These are phyloP conservation scores for Mycogone perniciosa DNA, from an alignment of 2,329 filamentous ascomycete species.

Conservation along the genomic window DNA sequence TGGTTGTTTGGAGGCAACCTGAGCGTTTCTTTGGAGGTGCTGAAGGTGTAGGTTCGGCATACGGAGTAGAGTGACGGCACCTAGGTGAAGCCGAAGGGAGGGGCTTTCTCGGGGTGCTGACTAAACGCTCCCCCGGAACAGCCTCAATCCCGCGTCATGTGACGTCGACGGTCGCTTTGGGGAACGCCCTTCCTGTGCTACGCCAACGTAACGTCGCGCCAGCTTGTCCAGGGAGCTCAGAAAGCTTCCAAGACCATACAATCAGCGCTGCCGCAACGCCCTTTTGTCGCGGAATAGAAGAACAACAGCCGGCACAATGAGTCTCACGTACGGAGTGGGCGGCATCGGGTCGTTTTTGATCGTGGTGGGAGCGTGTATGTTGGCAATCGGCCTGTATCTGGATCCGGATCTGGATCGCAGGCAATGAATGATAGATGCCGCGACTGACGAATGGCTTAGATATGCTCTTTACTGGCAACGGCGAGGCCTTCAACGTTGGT, in stretches of 20 bases:
- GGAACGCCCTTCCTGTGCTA: constrained; percentile 1
- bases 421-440: constrained; percentile 7
- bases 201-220: constrained; percentile 16
- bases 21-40: background rate
- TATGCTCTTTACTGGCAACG: constrained; percentile 96
- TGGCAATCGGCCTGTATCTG: background rate
- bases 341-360: constrained; percentile 61
- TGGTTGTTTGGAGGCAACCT: background rate
- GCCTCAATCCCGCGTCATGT: constrained; percentile 26
- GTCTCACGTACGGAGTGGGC: constrained; percentile 64
- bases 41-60: background rate
- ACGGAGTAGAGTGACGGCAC: constrained; percentile 2
- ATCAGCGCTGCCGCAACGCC: constrained; percentile 14
- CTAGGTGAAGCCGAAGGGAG: background rate
- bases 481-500: constrained; percentile 95
- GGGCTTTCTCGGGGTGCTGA: constrained; percentile 16
- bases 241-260: constrained; percentile 15
- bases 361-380: constrained; percentile 73
- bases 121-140: constrained; percentile 1
- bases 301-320: constrained; percentile 48
- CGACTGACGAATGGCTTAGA: constrained; percentile 47
- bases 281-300: constrained; percentile 18
- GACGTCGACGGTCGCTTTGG: constrained; percentile 22
- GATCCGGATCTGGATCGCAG: background rate
- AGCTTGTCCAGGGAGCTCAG: constrained; percentile 16